Conservation (phyloP, 1,139 yeast genomes). For the Sporopachydermia cereana region DNA sequence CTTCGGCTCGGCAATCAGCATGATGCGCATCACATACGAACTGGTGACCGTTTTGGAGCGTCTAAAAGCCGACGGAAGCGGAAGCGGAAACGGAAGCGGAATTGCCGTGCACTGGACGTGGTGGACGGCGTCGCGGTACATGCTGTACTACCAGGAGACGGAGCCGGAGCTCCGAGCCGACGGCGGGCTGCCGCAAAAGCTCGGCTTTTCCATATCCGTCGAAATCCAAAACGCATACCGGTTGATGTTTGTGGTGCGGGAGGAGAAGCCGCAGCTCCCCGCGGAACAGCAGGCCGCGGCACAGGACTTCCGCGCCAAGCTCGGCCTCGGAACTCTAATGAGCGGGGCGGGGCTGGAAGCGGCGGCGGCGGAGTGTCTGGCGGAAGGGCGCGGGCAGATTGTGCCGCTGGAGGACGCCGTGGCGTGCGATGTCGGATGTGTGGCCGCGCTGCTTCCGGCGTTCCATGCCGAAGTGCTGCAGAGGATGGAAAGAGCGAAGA, state of each 20-base stretch:
- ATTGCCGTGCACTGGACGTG: background rate
- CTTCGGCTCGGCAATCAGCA: constrained; percentile 1
- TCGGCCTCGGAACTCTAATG: background rate
- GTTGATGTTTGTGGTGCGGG: constrained; percentile 1
- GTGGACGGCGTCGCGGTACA: background rate
- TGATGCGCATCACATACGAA: constrained; percentile 1
- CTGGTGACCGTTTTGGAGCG: background rate
- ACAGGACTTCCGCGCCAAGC: background rate
- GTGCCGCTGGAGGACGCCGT: background rate
- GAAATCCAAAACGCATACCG: background rate
- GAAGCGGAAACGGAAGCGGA: background rate
- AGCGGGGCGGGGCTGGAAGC: background rate
- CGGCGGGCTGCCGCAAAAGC: background rate
- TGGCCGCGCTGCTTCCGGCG: background rate
- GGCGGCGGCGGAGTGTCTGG: background rate
- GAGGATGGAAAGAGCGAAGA: background rate
- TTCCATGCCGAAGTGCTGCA: background rate
- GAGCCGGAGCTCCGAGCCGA: background rate
- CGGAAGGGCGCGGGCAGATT: background rate
- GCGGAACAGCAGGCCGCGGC: background rate
- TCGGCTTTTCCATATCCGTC: background rate
- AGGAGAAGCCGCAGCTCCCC: background rate
- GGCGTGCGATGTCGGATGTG: constrained; percentile 3
- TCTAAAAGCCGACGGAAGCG: background rate
- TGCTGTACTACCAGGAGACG: background rate